Evolutionary conservation across 768 basidiomycete species (phyloP), one percentile per base, ranked within the genome.

Genomic region (Rhizopogon vesiculosus): DNA sequence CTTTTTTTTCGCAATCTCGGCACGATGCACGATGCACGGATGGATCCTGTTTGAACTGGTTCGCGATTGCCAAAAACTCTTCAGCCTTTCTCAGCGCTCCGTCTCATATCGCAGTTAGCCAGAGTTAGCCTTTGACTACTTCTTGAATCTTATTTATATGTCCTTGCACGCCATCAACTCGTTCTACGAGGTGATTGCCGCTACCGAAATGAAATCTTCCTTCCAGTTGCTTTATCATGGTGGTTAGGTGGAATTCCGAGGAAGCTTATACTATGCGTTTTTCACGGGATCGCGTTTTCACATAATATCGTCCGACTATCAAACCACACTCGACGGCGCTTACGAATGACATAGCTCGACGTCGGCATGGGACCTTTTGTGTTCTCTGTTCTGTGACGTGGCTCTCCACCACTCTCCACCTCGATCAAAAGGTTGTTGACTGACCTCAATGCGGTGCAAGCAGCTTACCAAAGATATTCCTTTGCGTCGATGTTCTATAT

Each of bases 131-230:
- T 31, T 51, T 42, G 49, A 54, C 46, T 53, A 57, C 31, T 42
- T 54, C 38, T 46, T 53, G 43, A 70, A 66, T 68, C 57, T 70
- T 68, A 59, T 57, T 53, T 57, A 19, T 25, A 9, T 38, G 8
- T 39, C 48, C 33, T 49, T 38, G 19, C 3, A 18, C 48, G 33
- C 35, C 22, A 49, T 16, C 19, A 19, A 13, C 3, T 48, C 12
- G 18, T 48, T 48, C 29, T 35, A 25, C 25, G 25, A 35, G 33
- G 16, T 7, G 18, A 19, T 9, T 19, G 5, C 18, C 18, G 18
- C 42, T 9, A 10, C 5, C 8, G 31, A 49, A 49, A 49, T 49
- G 33, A 49, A 49, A 22, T 18, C 3, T 31, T 31, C 33, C 33
- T 49, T 38, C 33, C 7, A 22, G 19, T 49, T 16, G 33, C 46